Conservation (phyloP, 73 alveolate genomes). For the Paramecium pentaurelia region DNA sequence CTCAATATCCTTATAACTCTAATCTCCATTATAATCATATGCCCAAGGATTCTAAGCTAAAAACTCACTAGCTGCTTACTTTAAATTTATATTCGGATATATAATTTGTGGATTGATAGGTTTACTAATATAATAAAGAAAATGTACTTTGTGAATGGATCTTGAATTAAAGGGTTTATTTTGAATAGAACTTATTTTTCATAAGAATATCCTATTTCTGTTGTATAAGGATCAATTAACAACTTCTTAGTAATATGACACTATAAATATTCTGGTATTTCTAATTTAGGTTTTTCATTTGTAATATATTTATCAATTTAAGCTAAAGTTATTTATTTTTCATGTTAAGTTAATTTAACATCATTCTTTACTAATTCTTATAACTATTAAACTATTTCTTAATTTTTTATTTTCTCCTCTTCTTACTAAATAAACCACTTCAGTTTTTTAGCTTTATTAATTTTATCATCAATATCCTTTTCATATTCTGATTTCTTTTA, state of each 20-base stretch:
- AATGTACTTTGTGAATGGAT: neutral
- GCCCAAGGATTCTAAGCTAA: conserved; percentile 41
- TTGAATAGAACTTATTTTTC: neutral
- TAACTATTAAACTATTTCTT: neutral
- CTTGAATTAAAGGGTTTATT: neutral
- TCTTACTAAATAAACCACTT: conserved; percentile 22
- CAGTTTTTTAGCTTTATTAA: conserved; percentile 24
- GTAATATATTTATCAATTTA: conserved; percentile 1
- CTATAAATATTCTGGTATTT: conserved; percentile 27
- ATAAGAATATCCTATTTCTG: conserved; percentile 28
- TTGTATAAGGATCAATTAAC: conserved; percentile 20
- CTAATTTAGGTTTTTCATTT: neutral
- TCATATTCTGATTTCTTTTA: conserved; percentile 2
- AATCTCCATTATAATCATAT: neutral
- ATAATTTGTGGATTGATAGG: neutral
- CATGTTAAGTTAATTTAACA: neutral
- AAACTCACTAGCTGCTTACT: conserved; percentile 17
- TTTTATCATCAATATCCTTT: neutral
- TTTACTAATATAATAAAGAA: neutral
- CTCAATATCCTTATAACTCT: neutral
- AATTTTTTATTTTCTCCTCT: neutral
- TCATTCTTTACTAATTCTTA: neutral
- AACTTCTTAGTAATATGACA: neutral
- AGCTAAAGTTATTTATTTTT: neutral
- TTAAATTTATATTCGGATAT: conserved; percentile 7